Evolutionary conservation across 169 alveolate genomes (phyloP).

Genomic region (Cryptosporidium felis): DNA sequence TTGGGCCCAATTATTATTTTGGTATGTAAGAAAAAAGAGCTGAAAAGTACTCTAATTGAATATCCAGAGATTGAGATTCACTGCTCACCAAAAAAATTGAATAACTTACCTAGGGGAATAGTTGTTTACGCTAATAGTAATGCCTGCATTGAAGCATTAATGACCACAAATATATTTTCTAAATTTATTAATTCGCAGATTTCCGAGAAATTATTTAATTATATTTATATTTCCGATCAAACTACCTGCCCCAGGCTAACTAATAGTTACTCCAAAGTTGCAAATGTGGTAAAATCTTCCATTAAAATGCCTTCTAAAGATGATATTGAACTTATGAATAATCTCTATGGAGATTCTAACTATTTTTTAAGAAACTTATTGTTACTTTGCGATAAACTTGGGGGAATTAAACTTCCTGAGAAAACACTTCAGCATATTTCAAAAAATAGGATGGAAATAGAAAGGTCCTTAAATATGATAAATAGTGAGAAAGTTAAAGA

Average conservation of each 20-base stretch:
- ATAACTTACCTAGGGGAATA: background rate
- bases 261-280: slow-evolving; percentile 5
- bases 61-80: slow-evolving; percentile 69
- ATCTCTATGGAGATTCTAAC: background rate
- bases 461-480: background rate
- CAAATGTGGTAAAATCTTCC: slow-evolving; percentile 8
- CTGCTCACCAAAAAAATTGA: slow-evolving; percentile 23
- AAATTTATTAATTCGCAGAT: slow-evolving; percentile 1
- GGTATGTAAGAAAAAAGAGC: slow-evolving; percentile 2
- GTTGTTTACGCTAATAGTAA: slow-evolving; percentile 43
- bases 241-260: slow-evolving; percentile 64
- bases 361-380: slow-evolving; percentile 24
- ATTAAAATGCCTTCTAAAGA: slow-evolving; percentile 7
- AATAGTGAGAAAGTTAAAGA: background rate
- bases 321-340: slow-evolving; percentile 2
- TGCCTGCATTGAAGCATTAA: slow-evolving; percentile 12
- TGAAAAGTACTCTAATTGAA: slow-evolving; percentile 24
- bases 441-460: slow-evolving; percentile 23
- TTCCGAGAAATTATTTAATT: background rate
- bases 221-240: slow-evolving; percentile 60
- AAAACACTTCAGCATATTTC: slow-evolving; percentile 44
- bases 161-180: background rate
- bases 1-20: slow-evolving; percentile 54
- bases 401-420: slow-evolving; percentile 8
- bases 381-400: background rate